These are phyloP conservation scores for Alloascoidea africana DNA, from an alignment of 805 yeast genomes.

Conservation along the genomic window DNA sequence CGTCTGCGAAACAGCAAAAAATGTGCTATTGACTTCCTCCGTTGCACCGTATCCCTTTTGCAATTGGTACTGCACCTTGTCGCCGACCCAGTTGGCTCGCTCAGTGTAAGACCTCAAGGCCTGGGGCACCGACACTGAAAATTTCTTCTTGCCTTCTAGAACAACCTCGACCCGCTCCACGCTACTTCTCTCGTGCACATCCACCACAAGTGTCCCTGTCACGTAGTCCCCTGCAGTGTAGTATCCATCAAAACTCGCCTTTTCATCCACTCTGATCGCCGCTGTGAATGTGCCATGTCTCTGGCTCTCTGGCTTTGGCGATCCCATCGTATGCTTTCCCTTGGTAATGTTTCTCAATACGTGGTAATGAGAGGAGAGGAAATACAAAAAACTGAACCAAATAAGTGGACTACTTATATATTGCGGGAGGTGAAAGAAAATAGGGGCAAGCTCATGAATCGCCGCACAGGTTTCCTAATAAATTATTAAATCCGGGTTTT, in stretches of 20 bases:
- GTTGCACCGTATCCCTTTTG: not conserved
- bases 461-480: no score
- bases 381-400: no score
- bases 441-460: no score
- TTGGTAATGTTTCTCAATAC: no score
- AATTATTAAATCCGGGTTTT: no score
- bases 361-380: no score
- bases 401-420: no score
- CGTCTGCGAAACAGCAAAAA: not conserved
- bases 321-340: no score
- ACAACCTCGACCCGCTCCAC: not conserved
- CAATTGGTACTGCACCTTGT: conserved; percentile 1
- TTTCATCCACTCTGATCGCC: not conserved
- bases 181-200: not conserved
- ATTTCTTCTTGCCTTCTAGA: not conserved
- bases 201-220: not conserved
- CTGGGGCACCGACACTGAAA: not conserved
- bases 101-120: not conserved
- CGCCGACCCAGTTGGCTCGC: conserved; percentile 1
- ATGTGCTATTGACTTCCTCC: not conserved
- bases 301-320: no score
- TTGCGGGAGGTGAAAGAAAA: no score
- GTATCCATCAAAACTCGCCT: not conserved
- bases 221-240: not conserved
- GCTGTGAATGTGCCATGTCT: no score